phyloP scores from a whole-genome alignment of 2,329 filamentous ascomycete genomes.

The Dendryphion nanum region DNA sequence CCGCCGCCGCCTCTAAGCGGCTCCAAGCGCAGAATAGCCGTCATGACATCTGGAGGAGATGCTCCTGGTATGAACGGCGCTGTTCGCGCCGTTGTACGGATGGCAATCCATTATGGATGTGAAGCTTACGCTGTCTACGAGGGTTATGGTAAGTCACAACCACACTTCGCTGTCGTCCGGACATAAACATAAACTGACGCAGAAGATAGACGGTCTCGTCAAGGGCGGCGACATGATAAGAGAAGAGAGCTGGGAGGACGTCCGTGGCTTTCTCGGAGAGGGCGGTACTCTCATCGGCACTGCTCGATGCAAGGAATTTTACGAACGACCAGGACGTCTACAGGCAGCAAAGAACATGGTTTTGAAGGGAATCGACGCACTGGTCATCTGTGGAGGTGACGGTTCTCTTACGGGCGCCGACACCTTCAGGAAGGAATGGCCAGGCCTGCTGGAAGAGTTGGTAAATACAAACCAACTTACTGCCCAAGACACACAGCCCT shows the following conservation, averaged over 20 bases:
- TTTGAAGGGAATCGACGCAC: constrained; percentile 85
- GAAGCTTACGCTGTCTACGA: constrained; percentile 62
- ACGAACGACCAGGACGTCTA: constrained; percentile 79
- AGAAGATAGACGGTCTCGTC: constrained; percentile 92
- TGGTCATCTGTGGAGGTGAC: constrained; percentile 96
- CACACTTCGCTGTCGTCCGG: too few species aligned
- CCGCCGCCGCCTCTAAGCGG: constrained; percentile 37
- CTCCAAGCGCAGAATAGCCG: constrained; percentile 68
- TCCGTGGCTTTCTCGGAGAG: constrained; percentile 89
- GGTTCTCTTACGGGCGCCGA: constrained; percentile 45
- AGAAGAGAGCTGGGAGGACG: constrained; percentile 87
- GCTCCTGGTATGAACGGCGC: constrained; percentile 93
- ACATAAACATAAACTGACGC: too few species aligned
- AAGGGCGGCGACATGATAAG: constrained; percentile 84
- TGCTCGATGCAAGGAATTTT: constrained; percentile 88
- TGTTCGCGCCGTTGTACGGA: constrained; percentile 86
- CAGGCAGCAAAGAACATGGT: constrained; percentile 93
- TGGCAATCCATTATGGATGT: constrained; percentile 73
- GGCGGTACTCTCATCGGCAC: constrained; percentile 96
- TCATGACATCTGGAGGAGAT: constrained; percentile 94
- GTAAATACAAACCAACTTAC: constrained; percentile 71
- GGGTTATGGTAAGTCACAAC: constrained; percentile 50
- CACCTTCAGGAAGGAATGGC: constrained; percentile 81
- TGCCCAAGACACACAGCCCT: constrained; percentile 68
- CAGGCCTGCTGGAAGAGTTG: constrained; percentile 79